A percentile compares a stretch with the other conserved stretches of the same genome.
These are phyloP conservation scores for Physcomitrium patens DNA, from an alignment of 225 moss, liverwort and hornwort species.

Conservation along the genomic window DNA sequence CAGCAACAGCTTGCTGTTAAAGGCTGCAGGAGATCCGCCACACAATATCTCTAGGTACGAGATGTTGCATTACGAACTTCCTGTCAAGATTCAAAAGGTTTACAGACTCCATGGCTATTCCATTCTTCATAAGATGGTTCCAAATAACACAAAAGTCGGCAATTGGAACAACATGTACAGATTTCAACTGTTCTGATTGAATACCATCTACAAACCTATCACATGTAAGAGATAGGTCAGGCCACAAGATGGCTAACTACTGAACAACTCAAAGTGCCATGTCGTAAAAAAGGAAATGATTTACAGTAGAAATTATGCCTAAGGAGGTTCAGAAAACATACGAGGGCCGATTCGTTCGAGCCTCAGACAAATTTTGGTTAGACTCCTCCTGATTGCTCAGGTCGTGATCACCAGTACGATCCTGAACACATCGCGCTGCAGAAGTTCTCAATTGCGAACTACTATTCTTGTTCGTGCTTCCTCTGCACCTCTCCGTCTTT, in stretches of 20 bases:
- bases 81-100: constrained; percentile 1
- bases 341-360: constrained; percentile 30
- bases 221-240: constrained; percentile 2
- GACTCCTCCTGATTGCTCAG: constrained; percentile 40
- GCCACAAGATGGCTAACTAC: constrained; percentile 13
- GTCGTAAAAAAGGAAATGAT: neutral
- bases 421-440: constrained; percentile 39
- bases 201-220: neutral
- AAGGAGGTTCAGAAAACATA: constrained; percentile 31
- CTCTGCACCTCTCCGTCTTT: constrained; percentile 29
- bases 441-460: constrained; percentile 35
- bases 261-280: constrained; percentile 3
- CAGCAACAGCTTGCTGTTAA: neutral
- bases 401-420: constrained; percentile 36
- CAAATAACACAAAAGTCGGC: neutral
- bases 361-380: constrained; percentile 29
- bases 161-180: neutral
- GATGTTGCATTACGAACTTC: neutral
- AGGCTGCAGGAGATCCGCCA: constrained; percentile 7
- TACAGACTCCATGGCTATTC: neutral
- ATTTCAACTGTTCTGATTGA: neutral
- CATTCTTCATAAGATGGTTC: constrained; percentile 3
- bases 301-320: neutral
- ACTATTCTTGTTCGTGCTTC: constrained; percentile 15
- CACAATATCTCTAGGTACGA: neutral